These are phyloP conservation scores for Mallotus nudiflorus DNA, from an alignment of 345 rosid genomes.

Conservation along the genomic window DNA sequence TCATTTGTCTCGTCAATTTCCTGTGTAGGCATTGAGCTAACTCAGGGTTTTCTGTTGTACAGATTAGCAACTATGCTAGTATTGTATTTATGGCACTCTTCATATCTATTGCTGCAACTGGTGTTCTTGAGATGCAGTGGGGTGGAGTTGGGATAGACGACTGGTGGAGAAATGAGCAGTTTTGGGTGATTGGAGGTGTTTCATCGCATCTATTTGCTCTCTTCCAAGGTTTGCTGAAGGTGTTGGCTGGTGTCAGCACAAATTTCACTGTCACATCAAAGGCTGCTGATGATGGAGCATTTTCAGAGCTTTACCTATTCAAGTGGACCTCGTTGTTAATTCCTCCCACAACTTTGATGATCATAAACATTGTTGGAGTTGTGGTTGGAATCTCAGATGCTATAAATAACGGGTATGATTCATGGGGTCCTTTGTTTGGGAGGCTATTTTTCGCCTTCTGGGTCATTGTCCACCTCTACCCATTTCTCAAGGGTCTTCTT, in stretches of 20 bases:
- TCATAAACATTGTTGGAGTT: conserved; percentile 83
- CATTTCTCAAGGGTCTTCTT: conserved; percentile 96
- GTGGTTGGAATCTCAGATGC: conserved; percentile 95
- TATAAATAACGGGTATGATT: conserved; percentile 94
- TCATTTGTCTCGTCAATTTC: background rate
- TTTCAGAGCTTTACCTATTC: conserved; percentile 94
- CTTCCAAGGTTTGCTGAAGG: conserved; percentile 93
- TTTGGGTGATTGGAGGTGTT: conserved; percentile 98
- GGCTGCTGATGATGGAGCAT: conserved; percentile 90
- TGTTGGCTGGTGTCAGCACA: conserved; percentile 88
- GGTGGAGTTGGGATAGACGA: conserved; percentile 95
- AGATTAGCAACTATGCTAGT: conserved; percentile 97
- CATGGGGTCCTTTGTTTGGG: conserved; percentile 97
- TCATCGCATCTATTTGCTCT: conserved; percentile 95
- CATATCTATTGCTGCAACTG: conserved; percentile 89
- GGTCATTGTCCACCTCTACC: conserved; percentile 94
- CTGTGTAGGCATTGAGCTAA: conserved; percentile 4
- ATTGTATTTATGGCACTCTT: conserved; percentile 83
- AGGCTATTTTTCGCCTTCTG: conserved; percentile 89
- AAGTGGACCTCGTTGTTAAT: conserved; percentile 92
- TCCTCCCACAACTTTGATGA: conserved; percentile 85
- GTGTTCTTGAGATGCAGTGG: conserved; percentile 99
- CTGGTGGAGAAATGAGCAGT: conserved; percentile 99
- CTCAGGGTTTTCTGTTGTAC: conserved; percentile 25
- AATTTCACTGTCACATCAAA: conserved; percentile 95